Evolutionary conservation across 257 asterid species (phyloP), one percentile per base, ranked within the genome.

Genomic region (Jaltomata sinuosa): DNA sequence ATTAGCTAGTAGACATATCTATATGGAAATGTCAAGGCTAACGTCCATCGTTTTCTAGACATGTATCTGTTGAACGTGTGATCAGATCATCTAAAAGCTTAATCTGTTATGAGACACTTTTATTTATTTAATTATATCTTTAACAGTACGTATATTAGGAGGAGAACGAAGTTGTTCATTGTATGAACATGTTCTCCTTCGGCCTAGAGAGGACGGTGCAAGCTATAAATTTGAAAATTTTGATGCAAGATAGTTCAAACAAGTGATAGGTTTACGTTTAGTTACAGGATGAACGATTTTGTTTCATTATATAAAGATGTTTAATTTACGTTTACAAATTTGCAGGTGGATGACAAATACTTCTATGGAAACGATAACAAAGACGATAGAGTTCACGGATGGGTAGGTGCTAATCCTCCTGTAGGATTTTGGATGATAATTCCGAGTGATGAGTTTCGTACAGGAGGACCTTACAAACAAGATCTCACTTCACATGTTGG

Each of bases 401-500:
- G 99, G 99, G 92, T 91, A 22, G 64, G 87, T 84, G 9, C 85
- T 0, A 84, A 83, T 83, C 92, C 93, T 57, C 88, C 92, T 1
- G 87, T 92, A 0, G 99, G 99, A 31, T 94, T 96, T 45, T 96
- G 99, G 99, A 87, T 93, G 79, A 92, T 96, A 47, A 94, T 98
- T 6, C 96, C 99, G 0, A 94, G 97, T 87, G 91, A 93, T 25
- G 99, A 96, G 80, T 96, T 96, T 83, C 92, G 92, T 82, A 91
- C 93, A 2, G 97, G 88, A 2, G 99, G 99, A 6, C 99, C 98
- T 11, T 85, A 92, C 47, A 96, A 94, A 88, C 97, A 96, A 83
- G 98, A 96, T 83, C 97, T 96, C 50, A 93, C 98, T 14, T 93
- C 99, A 50, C 99, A 96, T 64, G 93, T 96, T 22, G 99, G 97